Evolutionary conservation across 2,329 filamentous ascomycete species (phyloP).

Genomic region (Penicillium oxalicum): DNA sequence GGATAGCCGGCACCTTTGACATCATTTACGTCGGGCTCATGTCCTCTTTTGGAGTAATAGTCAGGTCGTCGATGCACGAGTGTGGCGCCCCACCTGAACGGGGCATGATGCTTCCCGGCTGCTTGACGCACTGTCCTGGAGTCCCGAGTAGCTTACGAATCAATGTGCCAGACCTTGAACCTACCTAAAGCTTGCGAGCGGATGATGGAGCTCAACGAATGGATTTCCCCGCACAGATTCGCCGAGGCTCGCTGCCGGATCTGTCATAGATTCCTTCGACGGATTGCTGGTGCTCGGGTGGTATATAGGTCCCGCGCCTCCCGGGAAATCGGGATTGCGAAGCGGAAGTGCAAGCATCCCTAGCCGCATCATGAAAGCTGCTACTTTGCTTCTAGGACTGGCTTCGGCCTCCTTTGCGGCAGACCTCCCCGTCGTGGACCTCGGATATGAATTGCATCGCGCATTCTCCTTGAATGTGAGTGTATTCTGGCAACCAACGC

Average conservation of each 20-base stretch:
- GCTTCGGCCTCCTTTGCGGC: slow-evolving; percentile 15
- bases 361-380: slow-evolving; percentile 6
- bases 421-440: slow-evolving; percentile 42
- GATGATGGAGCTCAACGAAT: too few relatives aligned
- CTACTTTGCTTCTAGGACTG: slow-evolving; percentile 8
- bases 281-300: neutral
- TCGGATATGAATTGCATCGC: slow-evolving; percentile 50
- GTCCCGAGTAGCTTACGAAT: too few relatives aligned
- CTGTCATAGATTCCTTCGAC: neutral
- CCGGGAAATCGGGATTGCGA: neutral
- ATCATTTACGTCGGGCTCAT: too few relatives aligned
- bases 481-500: neutral
- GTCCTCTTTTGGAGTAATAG: too few relatives aligned
- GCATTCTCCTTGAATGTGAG: slow-evolving; percentile 27
- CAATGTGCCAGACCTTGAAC: too few relatives aligned
- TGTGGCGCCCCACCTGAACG: neutral
- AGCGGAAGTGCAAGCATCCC: neutral
- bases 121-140: too few relatives aligned
- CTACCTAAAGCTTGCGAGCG: too few relatives aligned
- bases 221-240: neutral
- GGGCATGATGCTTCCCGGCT: too few relatives aligned
- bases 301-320: slow-evolving; percentile 1
- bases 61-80: too few relatives aligned
- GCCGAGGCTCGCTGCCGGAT: neutral
- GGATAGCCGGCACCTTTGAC: too few relatives aligned